Conservation (phyloP, 495 filamentous ascomycete genomes). For the Penicillium steckii region DNA sequence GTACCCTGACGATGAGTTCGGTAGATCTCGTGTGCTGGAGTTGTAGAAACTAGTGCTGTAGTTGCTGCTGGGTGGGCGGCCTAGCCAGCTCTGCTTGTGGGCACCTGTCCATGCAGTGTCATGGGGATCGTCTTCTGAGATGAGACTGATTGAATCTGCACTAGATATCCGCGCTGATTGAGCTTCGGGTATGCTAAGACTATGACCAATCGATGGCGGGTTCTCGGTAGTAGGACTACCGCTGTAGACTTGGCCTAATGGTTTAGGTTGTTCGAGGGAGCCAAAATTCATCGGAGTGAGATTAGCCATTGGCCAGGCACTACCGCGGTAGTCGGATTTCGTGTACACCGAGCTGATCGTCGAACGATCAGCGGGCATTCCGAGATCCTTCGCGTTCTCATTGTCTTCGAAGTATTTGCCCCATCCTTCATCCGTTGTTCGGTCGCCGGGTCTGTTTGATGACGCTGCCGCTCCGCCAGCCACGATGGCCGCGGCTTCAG, state of each 20-base stretch:
- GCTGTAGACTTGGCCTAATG: slow-evolving; percentile 55
- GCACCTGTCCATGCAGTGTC: slow-evolving; percentile 50
- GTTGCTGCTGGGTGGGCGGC: slow-evolving; percentile 56
- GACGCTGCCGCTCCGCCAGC: not conserved
- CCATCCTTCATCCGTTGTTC: slow-evolving; percentile 58
- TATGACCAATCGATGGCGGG: slow-evolving; percentile 37
- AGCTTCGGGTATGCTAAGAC: slow-evolving; percentile 50
- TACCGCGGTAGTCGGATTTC: slow-evolving; percentile 37
- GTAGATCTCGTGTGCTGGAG: slow-evolving; percentile 33
- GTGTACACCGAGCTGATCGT: slow-evolving; percentile 29
- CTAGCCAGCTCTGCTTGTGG: slow-evolving; percentile 42
- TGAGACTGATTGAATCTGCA: slow-evolving; percentile 53
- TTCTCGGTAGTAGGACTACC: slow-evolving; percentile 67
- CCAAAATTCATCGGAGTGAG: slow-evolving; percentile 35
- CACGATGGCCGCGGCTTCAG: slow-evolving; percentile 22
- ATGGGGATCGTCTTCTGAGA: slow-evolving; percentile 53
- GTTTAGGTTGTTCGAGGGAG: slow-evolving; percentile 40
- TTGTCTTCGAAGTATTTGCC: slow-evolving; percentile 59
- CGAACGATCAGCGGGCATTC: slow-evolving; percentile 25
- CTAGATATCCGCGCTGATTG: slow-evolving; percentile 65
- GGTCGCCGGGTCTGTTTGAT: slow-evolving; percentile 38
- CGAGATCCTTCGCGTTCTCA: slow-evolving; percentile 44
- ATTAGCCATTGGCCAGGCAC: slow-evolving; percentile 39
- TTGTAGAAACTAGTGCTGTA: slow-evolving; percentile 57
- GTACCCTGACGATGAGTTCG: slow-evolving; percentile 15